Evolutionary conservation across 2,329 filamentous ascomycete genomes (phyloP), one percentile per base, ranked within the genome.

Genomic region (Bipolaris zeicola): DNA sequence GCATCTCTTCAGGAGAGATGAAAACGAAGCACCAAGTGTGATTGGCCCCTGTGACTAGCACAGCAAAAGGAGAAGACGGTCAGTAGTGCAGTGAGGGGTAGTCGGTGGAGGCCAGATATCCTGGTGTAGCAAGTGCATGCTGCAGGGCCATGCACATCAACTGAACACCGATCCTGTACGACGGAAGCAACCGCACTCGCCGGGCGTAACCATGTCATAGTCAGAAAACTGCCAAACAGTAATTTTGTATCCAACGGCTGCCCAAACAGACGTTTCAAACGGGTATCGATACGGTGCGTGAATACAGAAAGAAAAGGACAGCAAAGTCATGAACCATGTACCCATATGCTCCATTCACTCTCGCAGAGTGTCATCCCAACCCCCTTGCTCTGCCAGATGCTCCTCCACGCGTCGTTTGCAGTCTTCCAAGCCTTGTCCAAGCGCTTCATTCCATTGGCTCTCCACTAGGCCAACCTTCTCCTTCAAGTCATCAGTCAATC

Each of bases 401-500:
- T 83, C 83, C 51, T 88, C 87, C 0, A 96, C 88, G 50, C 89
- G 81, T 71, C 87, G 85, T 76, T 91, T 94, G 60, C 93, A 87
- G 14, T 81, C 83, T 58, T 85, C 85, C 65, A 98, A 83, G 52
- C 87, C 86, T 60, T 88, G 87, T 0, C 93, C 94, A n/a, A 98
- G 80, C 5, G 91, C 92, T 68, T 92, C 90, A 34, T 84, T 82
- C 94, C 95, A 98, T 77, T 96, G 92, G 52, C 92, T 89, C 77
- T 96, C 92, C 33, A 98, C 91, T 61, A 93, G 86, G 31, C 89
- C 86, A 1, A 97, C 95, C 77, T 96, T 96, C 70, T 97, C 94
- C 78, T 98, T 95, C 64, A 98, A 77, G 70, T 97, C 94, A 46
- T 88, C 87, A 6, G 92, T 96, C 69, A 97, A 77, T 52, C 85